Evolutionary conservation across 1,284 basidiomycete species (phyloP).

Genomic region (Fomitiporia mediterranea): DNA sequence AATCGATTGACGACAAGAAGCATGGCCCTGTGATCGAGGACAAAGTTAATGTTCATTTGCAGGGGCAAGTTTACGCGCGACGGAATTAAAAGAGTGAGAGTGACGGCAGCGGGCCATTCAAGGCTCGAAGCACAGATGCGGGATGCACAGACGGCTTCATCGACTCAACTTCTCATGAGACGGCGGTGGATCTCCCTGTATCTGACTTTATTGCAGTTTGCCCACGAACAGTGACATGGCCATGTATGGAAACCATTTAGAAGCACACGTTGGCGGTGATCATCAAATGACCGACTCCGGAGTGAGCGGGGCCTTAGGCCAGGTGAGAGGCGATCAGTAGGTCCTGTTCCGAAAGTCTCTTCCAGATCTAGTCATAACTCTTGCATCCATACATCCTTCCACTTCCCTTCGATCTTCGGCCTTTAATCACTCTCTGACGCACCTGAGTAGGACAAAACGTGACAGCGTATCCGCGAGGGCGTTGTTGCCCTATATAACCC

Average conservation of each 20-base stretch:
- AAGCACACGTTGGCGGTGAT: not conserved
- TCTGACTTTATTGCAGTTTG: no score
- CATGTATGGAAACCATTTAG: not conserved
- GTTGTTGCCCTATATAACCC: conserved; percentile 1
- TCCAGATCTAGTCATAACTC: not conserved
- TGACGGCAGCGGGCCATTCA: not conserved
- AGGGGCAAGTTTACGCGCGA: not conserved
- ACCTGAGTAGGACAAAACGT: conserved; percentile 3
- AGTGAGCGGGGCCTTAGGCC: conserved; percentile 7
- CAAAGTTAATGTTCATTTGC: conserved; percentile 7
- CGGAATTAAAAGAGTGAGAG: not conserved
- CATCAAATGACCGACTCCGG: conserved; percentile 11
- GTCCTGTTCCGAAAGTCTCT: not conserved
- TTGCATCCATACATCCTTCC: not conserved
- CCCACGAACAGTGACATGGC: not conserved
- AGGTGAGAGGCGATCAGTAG: not conserved
- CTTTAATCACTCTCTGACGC: not conserved
- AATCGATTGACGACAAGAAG: not conserved
- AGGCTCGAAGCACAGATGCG: not conserved
- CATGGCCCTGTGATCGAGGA: not conserved
- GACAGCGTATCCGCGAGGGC: not conserved
- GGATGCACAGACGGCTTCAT: not conserved
- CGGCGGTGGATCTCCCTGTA: not conserved
- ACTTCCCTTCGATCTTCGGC: not conserved
- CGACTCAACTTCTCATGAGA: not conserved